Conservation (phyloP, 2,329 filamentous ascomycete species). For the Aspergillus neoniger region DNA sequence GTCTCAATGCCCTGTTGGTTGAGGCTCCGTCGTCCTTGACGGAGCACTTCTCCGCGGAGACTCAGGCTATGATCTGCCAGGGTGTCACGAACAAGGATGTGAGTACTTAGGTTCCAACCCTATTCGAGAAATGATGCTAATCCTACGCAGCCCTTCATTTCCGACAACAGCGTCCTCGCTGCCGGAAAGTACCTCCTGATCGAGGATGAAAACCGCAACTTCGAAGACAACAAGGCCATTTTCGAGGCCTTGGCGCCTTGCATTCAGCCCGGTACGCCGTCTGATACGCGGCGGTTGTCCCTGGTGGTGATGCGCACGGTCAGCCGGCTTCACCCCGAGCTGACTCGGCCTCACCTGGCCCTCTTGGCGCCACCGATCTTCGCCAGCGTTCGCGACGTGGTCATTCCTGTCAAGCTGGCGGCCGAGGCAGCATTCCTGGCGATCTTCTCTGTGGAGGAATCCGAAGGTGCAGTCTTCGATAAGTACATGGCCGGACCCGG, state of each 20-base stretch:
- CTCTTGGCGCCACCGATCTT: constrained; percentile 84
- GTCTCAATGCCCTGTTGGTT: constrained; percentile 82
- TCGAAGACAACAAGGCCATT: constrained; percentile 75
- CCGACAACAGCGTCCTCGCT: constrained; percentile 85
- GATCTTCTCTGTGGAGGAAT: constrained; percentile 85
- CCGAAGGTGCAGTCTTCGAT: constrained; percentile 83
- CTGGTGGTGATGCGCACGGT: constrained; percentile 87
- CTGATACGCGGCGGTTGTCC: constrained; percentile 80
- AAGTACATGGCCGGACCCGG: constrained; percentile 77
- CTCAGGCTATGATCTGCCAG: constrained; percentile 74
- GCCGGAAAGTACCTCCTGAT: constrained; percentile 86
- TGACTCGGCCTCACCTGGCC: constrained; percentile 77
- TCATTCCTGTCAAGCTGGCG: constrained; percentile 93
- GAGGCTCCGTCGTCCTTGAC: constrained; percentile 74
- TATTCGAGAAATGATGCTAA: constrained; percentile 19
- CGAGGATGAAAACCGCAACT: constrained; percentile 59
- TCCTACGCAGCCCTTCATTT: constrained; percentile 67
- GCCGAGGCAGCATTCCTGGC: constrained; percentile 93
- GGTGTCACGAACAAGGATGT: constrained; percentile 77
- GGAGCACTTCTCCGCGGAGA: constrained; percentile 69
- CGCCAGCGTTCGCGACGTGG: constrained; percentile 80
- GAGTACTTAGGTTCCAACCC: constrained; percentile 41
- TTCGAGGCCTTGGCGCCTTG: constrained; percentile 75
- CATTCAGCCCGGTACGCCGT: constrained; percentile 74
- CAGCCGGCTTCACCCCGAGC: constrained; percentile 73